Evolutionary conservation across 1,284 basidiomycete genomes (phyloP), one percentile per base, ranked within the genome.

Genomic region (Tranzscheliella williamsii): DNA sequence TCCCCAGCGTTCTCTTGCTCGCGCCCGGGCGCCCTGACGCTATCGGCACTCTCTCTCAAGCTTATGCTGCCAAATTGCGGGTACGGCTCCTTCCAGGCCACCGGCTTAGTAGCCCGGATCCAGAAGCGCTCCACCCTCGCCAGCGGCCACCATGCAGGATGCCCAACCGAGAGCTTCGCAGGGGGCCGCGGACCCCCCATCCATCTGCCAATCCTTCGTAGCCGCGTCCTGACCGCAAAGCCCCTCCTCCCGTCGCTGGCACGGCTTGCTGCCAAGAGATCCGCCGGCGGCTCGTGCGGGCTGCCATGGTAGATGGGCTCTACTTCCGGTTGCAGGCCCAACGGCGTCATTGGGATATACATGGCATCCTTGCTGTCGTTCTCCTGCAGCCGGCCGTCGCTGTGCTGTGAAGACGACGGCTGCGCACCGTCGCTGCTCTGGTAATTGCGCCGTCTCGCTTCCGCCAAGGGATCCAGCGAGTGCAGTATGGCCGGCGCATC

Each of bases 91-190:
- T 63, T 67, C 61, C 66, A 70, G 0, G 70, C 68, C 12, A 71
- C 17, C 0, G 42, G 40, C 4, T 35, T n/a, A 4, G 70, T 72
- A 2, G 58, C 9, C 1, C 38, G 40, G 6, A 50, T 21, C 70
- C 72, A 74, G 4, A 29, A 20, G 2, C 29, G 32, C 39, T 76
- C 73, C 9, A 73, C n/a, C 1, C 34, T 22, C 1, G 24, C 52
- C 7, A 73, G 36, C 3, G 73, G 72, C 73, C 72, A 76, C 73
- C 73, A 76, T 0, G 44, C 48, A 26, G 64, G 72, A 21, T 73
- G 72, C n/a, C 52, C 43, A 11, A 75, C 57, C 26, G 26, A 38
- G 23, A 64, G 42, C 13, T 32, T 35, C 2, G 41, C 39, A 1
- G 64, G 39, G 3, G 48, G 46, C 8, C 35, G 34, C 0, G 73